Evolutionary conservation across 31 red algal species (phyloP), one percentile per base, ranked within the genome.

Genomic region (Endocladia muricata): DNA sequence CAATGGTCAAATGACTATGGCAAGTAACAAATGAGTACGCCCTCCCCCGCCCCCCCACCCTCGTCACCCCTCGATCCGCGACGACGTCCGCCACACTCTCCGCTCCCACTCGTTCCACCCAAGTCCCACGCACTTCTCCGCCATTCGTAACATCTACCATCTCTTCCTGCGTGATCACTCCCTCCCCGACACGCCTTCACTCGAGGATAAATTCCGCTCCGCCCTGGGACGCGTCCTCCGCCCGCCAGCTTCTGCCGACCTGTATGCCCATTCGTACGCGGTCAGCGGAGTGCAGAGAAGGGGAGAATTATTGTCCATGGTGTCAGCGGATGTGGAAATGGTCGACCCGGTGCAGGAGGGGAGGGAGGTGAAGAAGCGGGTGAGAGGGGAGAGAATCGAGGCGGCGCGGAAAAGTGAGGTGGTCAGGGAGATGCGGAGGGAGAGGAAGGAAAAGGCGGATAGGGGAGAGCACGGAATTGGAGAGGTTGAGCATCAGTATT

Each of bases 211-310:
- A 35, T 90, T 90, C 49, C 86, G 86, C 42, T 90, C 86, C 3
- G 73, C 78, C 7, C 70, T 90, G 33, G 86, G 86, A n/a, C 42
- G 86, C 33, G 86, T 90, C 2, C 64, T 90, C 3, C 77, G 63
- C 8, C 86, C 86, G 26, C 85, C 85, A 30, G 48, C 39, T 4
- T 61, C 38, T 47, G 85, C 85, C 2, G 85, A 61, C 58, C 37
- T 54, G 23, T 88, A 79, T 39, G 85, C 85, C 22, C 29, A 47
- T n/a, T 88, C 85, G 2, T 88, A 80, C 37, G 76, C 76, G 35
- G 67, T 71, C 9, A 61, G 39, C 7, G 23, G 74, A 49, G 35
- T 89, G 21, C 39, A 32, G 21, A 48, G 78, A 55, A 78, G 62
- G 61, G 70, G 68, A 32, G 57, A 58, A 6, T 82, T 44, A 17